These are phyloP conservation scores for Melanomma pulvis-pyrius DNA, from an alignment of 495 filamentous ascomycete species.

Conservation along the genomic window DNA sequence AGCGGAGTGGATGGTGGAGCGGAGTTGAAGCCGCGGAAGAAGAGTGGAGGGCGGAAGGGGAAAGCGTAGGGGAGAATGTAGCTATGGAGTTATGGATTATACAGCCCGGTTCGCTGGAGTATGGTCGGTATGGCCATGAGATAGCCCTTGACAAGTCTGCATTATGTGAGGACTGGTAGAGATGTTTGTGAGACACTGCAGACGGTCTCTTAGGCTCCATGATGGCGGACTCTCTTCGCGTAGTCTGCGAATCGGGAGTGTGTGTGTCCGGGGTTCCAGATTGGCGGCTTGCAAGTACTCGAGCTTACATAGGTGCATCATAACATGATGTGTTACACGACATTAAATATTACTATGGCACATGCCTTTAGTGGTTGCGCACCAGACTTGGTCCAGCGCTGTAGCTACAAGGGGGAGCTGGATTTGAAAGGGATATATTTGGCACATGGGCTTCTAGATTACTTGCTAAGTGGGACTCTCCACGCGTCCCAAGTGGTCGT, in stretches of 20 bases:
- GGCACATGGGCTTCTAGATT: not conserved
- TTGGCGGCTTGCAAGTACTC: not conserved
- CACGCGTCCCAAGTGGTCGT: not conserved
- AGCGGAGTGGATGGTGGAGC: constrained; percentile 13
- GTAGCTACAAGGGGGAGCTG: too few species aligned
- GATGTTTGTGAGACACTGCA: not conserved
- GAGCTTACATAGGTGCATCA: not conserved
- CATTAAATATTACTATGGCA: not conserved
- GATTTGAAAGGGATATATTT: too few species aligned
- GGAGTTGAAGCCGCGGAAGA: constrained; percentile 15
- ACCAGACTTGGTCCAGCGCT: not conserved
- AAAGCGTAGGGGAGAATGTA: constrained; percentile 1
- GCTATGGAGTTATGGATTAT: not conserved
- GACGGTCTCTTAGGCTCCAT: not conserved
- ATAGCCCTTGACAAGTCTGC: not conserved
- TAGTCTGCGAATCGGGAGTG: not conserved
- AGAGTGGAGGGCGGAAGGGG: constrained; percentile 14
- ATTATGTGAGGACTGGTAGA: not conserved
- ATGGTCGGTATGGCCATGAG: not conserved
- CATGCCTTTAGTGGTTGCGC: not conserved
- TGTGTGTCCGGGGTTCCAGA: not conserved
- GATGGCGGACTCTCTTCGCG: not conserved
- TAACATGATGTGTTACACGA: not conserved
- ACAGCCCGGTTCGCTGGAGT: not conserved
- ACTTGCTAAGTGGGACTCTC: not conserved